Evolutionary conservation across 441 rosid genomes (phyloP).

Genomic region (Manihot esculenta): DNA sequence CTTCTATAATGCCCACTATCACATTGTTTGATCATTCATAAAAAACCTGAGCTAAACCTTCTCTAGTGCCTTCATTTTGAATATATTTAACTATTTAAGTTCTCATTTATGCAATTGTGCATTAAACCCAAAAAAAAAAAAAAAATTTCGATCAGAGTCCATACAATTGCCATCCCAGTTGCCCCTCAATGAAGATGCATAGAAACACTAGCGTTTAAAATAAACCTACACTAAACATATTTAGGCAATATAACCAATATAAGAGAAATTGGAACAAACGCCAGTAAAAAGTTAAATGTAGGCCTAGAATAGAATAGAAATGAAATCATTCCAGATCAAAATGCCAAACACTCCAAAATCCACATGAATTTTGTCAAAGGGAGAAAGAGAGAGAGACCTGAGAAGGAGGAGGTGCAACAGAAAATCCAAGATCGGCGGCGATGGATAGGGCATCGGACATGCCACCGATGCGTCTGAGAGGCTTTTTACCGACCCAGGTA

Average conservation of each 20-base stretch:
- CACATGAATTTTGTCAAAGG: neutral
- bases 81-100: too few relatives aligned
- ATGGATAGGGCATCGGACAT: conserved; percentile 97
- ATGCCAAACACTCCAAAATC: neutral
- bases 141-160: too few relatives aligned
- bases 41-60: too few relatives aligned
- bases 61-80: too few relatives aligned
- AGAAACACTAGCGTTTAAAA: neutral
- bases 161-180: too few relatives aligned
- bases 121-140: too few relatives aligned
- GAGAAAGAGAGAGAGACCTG: conserved; percentile 41
- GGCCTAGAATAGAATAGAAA: neutral
- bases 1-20: too few relatives aligned
- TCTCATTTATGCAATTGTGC: too few relatives aligned
- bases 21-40: too few relatives aligned
- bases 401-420: conserved; percentile 72
- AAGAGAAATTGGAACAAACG: neutral
- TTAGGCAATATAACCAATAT: too few relatives aligned
- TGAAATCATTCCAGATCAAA: neutral
- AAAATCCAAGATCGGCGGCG: conserved; percentile 91
- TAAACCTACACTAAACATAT: neutral
- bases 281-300: neutral
- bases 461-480: conserved; percentile 87
- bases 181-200: too few relatives aligned
- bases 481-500: conserved; percentile 93